phyloP scores from a whole-genome alignment of 2,329 filamentous ascomycete species.

The Atkinsonella hypoxylon region DNA sequence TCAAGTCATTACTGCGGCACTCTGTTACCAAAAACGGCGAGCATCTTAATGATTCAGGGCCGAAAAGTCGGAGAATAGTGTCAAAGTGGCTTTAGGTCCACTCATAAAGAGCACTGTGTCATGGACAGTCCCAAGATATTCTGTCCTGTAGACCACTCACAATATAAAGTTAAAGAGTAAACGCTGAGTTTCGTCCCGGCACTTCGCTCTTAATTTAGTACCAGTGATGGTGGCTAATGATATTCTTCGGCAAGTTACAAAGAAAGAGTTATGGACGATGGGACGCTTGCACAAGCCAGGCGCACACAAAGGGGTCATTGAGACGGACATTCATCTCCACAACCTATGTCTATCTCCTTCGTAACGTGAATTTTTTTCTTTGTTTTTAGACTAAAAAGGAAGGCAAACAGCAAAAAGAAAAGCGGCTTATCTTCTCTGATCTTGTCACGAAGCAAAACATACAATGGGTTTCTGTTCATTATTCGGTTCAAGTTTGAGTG shows the following conservation, averaged over 20 bases:
- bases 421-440: too few relatives aligned
- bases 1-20: background rate
- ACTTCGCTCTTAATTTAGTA: too few relatives aligned
- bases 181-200: background rate
- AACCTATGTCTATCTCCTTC: too few relatives aligned
- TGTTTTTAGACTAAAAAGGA: too few relatives aligned
- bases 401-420: too few relatives aligned
- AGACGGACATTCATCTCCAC: too few relatives aligned
- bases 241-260: background rate
- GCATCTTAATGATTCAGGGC: background rate
- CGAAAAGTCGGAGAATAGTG: background rate
- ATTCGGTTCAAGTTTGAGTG: too few relatives aligned
- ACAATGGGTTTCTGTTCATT: too few relatives aligned
- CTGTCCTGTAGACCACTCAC: conserved; percentile 3
- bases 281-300: background rate
- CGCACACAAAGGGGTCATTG: background rate
- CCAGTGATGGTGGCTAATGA: background rate
- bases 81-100: background rate
- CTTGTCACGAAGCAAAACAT: too few relatives aligned
- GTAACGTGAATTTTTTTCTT: too few relatives aligned
- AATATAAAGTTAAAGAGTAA: conserved; percentile 2
- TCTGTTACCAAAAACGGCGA: background rate
- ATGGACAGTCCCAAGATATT: background rate
- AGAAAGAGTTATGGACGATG: background rate
- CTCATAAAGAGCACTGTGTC: background rate